Evolutionary conservation across 164 flowering plant genomes (phyloP).

Genomic region (Annona squamosa): DNA sequence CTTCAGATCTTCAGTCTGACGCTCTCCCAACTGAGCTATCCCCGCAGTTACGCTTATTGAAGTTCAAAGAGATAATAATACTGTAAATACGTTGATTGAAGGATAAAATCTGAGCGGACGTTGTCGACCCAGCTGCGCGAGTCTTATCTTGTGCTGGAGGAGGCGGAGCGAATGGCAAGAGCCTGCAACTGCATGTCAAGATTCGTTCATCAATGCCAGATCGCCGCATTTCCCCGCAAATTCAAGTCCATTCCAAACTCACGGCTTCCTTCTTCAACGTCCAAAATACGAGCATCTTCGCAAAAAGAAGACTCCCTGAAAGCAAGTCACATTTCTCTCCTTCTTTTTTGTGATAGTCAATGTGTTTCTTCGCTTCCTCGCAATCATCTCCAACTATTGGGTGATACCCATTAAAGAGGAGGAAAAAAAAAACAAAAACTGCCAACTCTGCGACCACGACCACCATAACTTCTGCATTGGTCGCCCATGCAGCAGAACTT

Average conservation of each 20-base stretch:
- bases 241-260: not conserved
- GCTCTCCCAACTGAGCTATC: conserved; percentile 87
- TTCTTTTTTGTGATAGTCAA: not conserved
- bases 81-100: too few species aligned
- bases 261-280: not conserved
- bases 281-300: conserved; percentile 18
- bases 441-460: not conserved
- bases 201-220: conserved; percentile 9
- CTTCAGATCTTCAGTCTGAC: conserved; percentile 93
- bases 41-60: conserved; percentile 24
- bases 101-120: too few species aligned
- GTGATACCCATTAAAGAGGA: not conserved
- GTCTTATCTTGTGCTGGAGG: not conserved
- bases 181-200: conserved; percentile 15
- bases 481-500: not conserved
- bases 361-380: not conserved
- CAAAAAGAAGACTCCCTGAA: conserved; percentile 14
- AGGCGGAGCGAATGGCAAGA: not conserved
- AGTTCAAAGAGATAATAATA: too few species aligned
- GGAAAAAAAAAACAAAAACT: too few species aligned
- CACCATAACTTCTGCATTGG: not conserved
- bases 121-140: too few species aligned
- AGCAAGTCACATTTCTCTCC: conserved; percentile 4
- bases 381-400: not conserved
- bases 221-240: conserved; percentile 6